Evolutionary conservation across 371 early-diverging fungal genomes (phyloP).

Genomic region (Neoconidiobolus thromboides): DNA sequence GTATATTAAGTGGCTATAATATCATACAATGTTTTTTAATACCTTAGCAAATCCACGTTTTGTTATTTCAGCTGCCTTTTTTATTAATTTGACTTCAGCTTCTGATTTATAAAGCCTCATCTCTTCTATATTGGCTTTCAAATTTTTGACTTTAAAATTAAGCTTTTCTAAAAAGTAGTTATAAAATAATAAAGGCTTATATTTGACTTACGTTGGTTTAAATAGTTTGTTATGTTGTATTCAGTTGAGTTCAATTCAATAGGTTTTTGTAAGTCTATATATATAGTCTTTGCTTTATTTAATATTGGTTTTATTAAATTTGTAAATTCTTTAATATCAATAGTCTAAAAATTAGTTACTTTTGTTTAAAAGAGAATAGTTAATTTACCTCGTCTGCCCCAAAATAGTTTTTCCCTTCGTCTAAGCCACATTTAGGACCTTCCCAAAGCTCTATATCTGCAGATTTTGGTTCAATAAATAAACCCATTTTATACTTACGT

Average conservation of each 20-base stretch:
- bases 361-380: not conserved
- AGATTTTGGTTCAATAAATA: slow-evolving; percentile 67
- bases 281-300: slow-evolving; percentile 14
- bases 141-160: too few species aligned
- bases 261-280: slow-evolving; percentile 14
- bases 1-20: too few species aligned
- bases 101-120: too few species aligned
- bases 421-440: slow-evolving; percentile 71
- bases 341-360: not conserved
- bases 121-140: too few species aligned
- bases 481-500: slow-evolving; percentile 59
- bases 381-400: slow-evolving; percentile 66
- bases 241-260: not conserved
- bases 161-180: too few species aligned
- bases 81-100: too few species aligned
- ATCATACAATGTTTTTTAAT: too few species aligned
- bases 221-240: not conserved
- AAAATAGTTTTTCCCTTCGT: slow-evolving; percentile 54
- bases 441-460: slow-evolving; percentile 73
- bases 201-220: not conserved
- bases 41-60: too few species aligned
- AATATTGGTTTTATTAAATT: not conserved
- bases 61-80: too few species aligned
- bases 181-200: too few species aligned
- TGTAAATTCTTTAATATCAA: not conserved